These are phyloP conservation scores for Terana coerulea DNA, from an alignment of 768 basidiomycete genomes.

Conservation along the genomic window DNA sequence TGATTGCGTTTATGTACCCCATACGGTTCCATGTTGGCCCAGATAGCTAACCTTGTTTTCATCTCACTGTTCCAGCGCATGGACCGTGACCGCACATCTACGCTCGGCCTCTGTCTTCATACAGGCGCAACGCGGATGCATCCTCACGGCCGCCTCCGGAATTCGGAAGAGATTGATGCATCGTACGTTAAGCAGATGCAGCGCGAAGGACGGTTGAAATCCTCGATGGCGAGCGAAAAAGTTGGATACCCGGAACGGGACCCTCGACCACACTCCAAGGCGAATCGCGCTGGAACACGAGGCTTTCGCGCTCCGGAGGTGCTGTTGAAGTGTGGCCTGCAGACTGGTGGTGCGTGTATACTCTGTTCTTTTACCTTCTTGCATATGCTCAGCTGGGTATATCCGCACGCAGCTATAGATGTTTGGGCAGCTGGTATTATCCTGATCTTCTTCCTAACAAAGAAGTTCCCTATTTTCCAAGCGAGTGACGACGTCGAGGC, in stretches of 20 bases:
- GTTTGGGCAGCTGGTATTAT: slow-evolving; percentile 96
- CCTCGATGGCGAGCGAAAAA: slow-evolving; percentile 52
- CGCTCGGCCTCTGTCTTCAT: slow-evolving; percentile 71
- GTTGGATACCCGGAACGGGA: slow-evolving; percentile 81
- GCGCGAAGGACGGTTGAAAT: slow-evolving; percentile 54
- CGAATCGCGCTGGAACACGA: slow-evolving; percentile 94
- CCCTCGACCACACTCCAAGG: slow-evolving; percentile 77
- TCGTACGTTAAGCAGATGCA: slow-evolving; percentile 54
- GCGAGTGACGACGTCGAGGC: slow-evolving; percentile 94
- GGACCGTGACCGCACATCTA: slow-evolving; percentile 28
- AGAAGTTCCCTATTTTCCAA: slow-evolving; percentile 92
- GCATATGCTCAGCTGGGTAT: not conserved
- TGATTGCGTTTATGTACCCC: not conserved
- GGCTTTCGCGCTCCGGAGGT: slow-evolving; percentile 98
- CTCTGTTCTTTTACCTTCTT: not conserved
- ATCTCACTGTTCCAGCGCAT: slow-evolving; percentile 11
- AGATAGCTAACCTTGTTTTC: slow-evolving; percentile 36
- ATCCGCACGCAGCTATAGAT: slow-evolving; percentile 70
- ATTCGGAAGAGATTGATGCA: slow-evolving; percentile 41
- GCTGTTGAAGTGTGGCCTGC: slow-evolving; percentile 88
- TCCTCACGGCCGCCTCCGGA: slow-evolving; percentile 65
- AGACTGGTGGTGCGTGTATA: slow-evolving; percentile 72
- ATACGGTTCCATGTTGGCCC: slow-evolving; percentile 1
- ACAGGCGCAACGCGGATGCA: slow-evolving; percentile 53
- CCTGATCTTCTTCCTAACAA: slow-evolving; percentile 84